phyloP scores from a whole-genome alignment of 208 protist genomes.

The Wallacemonas sp. region DNA sequence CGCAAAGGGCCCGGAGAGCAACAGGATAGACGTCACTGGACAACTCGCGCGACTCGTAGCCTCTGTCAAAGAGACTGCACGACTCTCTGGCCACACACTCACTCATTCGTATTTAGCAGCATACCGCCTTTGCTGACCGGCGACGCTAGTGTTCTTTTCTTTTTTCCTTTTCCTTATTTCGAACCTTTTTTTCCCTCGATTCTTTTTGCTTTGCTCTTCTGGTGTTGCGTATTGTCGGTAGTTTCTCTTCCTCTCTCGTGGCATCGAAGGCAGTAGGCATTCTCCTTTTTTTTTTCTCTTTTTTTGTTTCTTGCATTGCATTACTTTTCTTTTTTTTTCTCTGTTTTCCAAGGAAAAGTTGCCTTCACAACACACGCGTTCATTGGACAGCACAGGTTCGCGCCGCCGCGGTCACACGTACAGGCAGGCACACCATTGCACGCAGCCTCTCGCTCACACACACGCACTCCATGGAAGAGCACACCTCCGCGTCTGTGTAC shows the following conservation, averaged over 20 bases:
- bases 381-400: too few species aligned
- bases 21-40: too few species aligned
- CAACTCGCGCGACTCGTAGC: neutral
- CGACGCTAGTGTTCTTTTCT: neutral
- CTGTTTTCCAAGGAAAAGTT: too few species aligned
- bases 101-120: too few species aligned
- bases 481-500: constrained; percentile 31
- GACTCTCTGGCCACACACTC: too few species aligned
- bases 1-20: too few species aligned
- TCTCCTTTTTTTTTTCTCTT: constrained; percentile 1
- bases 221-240: too few species aligned
- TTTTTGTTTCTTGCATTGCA: neutral
- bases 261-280: neutral
- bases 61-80: neutral
- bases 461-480: constrained; percentile 37
- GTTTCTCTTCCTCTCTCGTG: constrained; percentile 5
- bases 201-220: constrained; percentile 7
- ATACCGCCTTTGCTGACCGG: too few species aligned
- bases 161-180: constrained; percentile 17
- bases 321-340: constrained; percentile 10
- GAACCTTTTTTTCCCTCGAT: constrained; percentile 2
- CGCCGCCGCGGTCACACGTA: too few species aligned
- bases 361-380: neutral
- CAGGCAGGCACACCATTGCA: too few species aligned
- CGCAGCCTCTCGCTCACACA: too few species aligned